phyloP scores from a whole-genome alignment of 495 filamentous ascomycete species.

The Talaromyces wortmannii region DNA sequence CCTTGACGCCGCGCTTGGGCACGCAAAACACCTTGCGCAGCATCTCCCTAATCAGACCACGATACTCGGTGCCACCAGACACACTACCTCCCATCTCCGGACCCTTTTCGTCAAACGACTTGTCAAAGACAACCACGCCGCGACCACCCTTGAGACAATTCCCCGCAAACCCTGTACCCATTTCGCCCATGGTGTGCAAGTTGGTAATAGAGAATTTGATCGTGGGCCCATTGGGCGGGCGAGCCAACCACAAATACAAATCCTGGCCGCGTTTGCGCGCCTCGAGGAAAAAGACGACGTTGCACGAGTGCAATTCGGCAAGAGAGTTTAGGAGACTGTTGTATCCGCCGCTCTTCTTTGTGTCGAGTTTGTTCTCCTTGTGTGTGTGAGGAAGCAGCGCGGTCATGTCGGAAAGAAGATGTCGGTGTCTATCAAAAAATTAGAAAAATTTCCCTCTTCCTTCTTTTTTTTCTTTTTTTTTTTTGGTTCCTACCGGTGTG shows the following conservation, averaged over 20 bases:
- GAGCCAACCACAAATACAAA: constrained; percentile 82
- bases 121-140: constrained; percentile 92
- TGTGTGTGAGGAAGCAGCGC: constrained; percentile 83
- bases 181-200: constrained; percentile 92
- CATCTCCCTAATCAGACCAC: constrained; percentile 55
- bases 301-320: constrained; percentile 97
- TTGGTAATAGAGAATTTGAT: constrained; percentile 59
- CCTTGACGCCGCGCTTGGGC: constrained; percentile 70
- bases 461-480: constrained; percentile 7
- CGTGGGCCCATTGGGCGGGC: constrained; percentile 91
- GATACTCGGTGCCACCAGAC: constrained; percentile 36
- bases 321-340: constrained; percentile 92
- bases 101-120: constrained; percentile 65
- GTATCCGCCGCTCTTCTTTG: constrained; percentile 65
- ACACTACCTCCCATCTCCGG: constrained; percentile 34
- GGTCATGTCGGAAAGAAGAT: constrained; percentile 86
- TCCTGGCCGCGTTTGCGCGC: constrained; percentile 85
- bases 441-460: not conserved
- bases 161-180: constrained; percentile 72
- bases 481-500: constrained; percentile 58
- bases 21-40: constrained; percentile 91
- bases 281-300: constrained; percentile 96
- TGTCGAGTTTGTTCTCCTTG: constrained; percentile 95
- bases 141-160: constrained; percentile 94
- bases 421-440: constrained; percentile 62